phyloP scores from a whole-genome alignment of 352 stramenopile species.

The Discostella stelligera region DNA sequence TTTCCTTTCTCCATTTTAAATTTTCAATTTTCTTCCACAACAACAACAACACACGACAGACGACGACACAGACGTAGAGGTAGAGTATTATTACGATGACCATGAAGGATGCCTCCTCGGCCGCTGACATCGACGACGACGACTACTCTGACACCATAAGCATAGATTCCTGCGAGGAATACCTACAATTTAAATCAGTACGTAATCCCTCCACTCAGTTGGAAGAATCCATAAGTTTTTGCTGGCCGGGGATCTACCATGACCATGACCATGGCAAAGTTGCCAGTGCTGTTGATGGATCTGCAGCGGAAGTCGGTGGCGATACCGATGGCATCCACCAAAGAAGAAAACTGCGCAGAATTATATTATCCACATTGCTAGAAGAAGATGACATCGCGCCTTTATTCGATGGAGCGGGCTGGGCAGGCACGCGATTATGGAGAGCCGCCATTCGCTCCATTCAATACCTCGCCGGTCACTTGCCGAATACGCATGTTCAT shows the following conservation, averaged over 20 bases:
- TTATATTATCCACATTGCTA: slow-evolving; percentile 62
- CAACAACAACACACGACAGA: too few relatives aligned
- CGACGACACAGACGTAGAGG: too few relatives aligned
- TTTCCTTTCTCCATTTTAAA: too few relatives aligned
- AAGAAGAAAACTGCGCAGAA: slow-evolving; percentile 11
- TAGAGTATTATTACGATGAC: too few relatives aligned
- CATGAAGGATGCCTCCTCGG: background rate
- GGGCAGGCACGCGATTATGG: slow-evolving; percentile 91
- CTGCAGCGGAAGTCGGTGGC: background rate
- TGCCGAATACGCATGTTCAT: background rate
- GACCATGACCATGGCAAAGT: slow-evolving; percentile 8
- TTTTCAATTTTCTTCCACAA: too few relatives aligned
- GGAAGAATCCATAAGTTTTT: slow-evolving; percentile 30
- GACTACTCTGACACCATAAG: slow-evolving; percentile 1
- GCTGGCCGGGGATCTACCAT: slow-evolving; percentile 33
- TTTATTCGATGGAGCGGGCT: slow-evolving; percentile 90
- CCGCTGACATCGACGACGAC: background rate
- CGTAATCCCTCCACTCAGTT: slow-evolving; percentile 22
- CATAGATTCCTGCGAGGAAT: slow-evolving; percentile 34
- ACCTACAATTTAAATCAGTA: slow-evolving; percentile 33
- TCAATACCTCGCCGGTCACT: slow-evolving; percentile 54
- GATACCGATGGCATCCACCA: background rate
- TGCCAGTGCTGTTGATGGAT: background rate
- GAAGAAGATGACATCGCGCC: slow-evolving; percentile 86
- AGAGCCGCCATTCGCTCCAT: slow-evolving; percentile 80